These are phyloP conservation scores for Mycena amicta DNA, from an alignment of 768 basidiomycete species.

Conservation along the genomic window DNA sequence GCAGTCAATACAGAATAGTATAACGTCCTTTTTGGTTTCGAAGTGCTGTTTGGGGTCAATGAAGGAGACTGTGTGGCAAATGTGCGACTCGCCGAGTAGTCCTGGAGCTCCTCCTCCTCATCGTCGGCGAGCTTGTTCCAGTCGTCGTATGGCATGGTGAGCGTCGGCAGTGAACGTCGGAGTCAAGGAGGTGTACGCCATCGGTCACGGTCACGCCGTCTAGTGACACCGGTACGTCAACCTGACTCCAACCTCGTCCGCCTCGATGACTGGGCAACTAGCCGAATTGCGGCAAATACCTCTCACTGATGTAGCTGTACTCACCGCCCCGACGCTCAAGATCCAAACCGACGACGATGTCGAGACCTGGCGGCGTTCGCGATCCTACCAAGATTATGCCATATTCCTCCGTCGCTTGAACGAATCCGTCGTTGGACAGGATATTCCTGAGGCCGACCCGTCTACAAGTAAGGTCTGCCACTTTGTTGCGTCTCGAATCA, in stretches of 20 bases:
- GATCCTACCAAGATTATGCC: conserved; percentile 72
- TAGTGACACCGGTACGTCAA: not conserved
- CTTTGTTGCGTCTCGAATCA: not conserved
- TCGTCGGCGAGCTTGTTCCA: conserved; percentile 83
- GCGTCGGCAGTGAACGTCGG: conserved; percentile 9
- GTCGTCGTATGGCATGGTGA: conserved; percentile 56
- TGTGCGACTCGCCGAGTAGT: conserved; percentile 51
- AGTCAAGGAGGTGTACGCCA: conserved; percentile 10
- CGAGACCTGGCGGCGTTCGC: conserved; percentile 67
- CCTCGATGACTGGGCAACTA: conserved; percentile 15
- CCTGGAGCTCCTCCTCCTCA: conserved; percentile 82
- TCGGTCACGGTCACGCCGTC: conserved; percentile 7
- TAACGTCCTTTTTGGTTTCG: conserved; percentile 80
- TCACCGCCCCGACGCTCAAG: conserved; percentile 45
- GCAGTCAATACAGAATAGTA: conserved; percentile 95
- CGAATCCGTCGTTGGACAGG: conserved; percentile 72
- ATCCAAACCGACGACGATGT: conserved; percentile 79
- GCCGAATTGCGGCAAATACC: conserved; percentile 24
- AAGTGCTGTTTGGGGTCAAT: conserved; percentile 47
- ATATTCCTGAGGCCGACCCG: conserved; percentile 46
- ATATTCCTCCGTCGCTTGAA: conserved; percentile 77
- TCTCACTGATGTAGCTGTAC: conserved; percentile 7
- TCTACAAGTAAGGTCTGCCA: conserved; percentile 38
- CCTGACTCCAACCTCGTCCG: conserved; percentile 1
- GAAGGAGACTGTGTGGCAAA: conserved; percentile 1